Evolutionary conservation across 1,284 basidiomycete species (phyloP).

Genomic region (Trichosporon sp.): DNA sequence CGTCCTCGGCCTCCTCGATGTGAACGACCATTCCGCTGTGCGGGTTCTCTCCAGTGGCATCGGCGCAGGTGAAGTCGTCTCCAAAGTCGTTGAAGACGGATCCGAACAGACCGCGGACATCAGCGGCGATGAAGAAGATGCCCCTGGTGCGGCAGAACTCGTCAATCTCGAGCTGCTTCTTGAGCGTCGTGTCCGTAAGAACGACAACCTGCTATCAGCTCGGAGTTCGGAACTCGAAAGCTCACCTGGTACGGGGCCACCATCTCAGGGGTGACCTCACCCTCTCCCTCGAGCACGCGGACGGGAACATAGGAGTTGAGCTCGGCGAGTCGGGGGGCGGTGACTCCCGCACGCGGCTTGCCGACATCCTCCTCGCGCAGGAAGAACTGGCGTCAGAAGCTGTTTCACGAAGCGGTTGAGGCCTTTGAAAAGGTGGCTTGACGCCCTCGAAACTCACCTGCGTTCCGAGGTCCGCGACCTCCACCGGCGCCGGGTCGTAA

Average conservation of each 20-base stretch:
- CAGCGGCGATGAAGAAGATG: conserved; percentile 86
- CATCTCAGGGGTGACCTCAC: conserved; percentile 70
- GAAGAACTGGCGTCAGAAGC: conserved; percentile 73
- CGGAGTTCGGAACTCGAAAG: background rate
- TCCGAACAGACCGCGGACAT: conserved; percentile 93
- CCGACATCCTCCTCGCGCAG: conserved; percentile 82
- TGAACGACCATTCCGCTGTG: conserved; percentile 93
- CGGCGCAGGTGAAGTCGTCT: conserved; percentile 85
- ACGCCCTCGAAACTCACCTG: conserved; percentile 57
- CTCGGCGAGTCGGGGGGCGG: conserved; percentile 84
- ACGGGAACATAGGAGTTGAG: conserved; percentile 96
- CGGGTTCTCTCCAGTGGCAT: conserved; percentile 91
- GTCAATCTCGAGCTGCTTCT: conserved; percentile 89
- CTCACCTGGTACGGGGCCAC: conserved; percentile 81
- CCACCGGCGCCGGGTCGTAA: conserved; percentile 85
- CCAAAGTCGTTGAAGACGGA: conserved; percentile 97
- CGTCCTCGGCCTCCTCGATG: conserved; percentile 77
- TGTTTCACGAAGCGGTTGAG: too few species aligned
- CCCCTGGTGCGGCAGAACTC: conserved; percentile 85
- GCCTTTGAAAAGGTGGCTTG: background rate
- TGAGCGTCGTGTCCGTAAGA: conserved; percentile 68
- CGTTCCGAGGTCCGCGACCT: conserved; percentile 82
- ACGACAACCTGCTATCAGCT: conserved; percentile 66
- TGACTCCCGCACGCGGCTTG: conserved; percentile 77
- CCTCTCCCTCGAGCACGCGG: conserved; percentile 64